Conservation (phyloP, 2,329 filamentous ascomycete species). For the Cryphonectria japonica region DNA sequence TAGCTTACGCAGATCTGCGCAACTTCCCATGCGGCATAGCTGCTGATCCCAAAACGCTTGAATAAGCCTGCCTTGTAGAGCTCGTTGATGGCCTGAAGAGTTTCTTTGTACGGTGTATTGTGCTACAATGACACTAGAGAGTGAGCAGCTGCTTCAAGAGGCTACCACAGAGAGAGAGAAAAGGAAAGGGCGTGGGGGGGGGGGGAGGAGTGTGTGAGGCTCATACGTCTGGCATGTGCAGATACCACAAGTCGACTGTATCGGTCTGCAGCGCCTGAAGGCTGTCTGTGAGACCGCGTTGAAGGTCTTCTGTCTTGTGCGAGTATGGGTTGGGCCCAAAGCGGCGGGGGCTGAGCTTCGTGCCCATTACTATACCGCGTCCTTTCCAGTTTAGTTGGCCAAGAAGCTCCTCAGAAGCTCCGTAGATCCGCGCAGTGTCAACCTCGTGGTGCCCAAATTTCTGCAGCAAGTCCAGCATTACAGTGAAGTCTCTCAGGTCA, state of each 20-base stretch:
- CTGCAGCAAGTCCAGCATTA: constrained; percentile 67
- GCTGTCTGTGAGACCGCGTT: constrained; percentile 40
- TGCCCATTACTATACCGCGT: constrained; percentile 47
- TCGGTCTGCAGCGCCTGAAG: constrained; percentile 44
- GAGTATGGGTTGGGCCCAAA: constrained; percentile 23
- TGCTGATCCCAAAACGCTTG: constrained; percentile 48
- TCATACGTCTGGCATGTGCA: constrained; percentile 50
- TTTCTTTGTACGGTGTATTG: constrained; percentile 48
- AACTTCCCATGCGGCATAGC: constrained; percentile 51
- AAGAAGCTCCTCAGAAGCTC: constrained; percentile 62
- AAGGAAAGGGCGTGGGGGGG: no score
- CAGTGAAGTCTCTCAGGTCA: constrained; percentile 55
- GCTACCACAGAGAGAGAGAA: no score
- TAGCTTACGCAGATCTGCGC: constrained; percentile 43
- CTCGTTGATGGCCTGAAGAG: constrained; percentile 49
- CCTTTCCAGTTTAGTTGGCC: constrained; percentile 43
- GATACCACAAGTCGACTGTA: constrained; percentile 52
- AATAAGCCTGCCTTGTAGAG: constrained; percentile 51
- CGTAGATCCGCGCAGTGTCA: constrained; percentile 70
- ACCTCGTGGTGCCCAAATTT: constrained; percentile 69
- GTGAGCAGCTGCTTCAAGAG: no score
- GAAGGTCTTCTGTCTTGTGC: constrained; percentile 37
- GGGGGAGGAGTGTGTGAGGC: no score
- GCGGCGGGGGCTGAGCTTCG: constrained; percentile 45
- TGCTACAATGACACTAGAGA: constrained; percentile 27